Conservation (phyloP, 352 stramenopile genomes). For the Stramenopiles sp. region DNA sequence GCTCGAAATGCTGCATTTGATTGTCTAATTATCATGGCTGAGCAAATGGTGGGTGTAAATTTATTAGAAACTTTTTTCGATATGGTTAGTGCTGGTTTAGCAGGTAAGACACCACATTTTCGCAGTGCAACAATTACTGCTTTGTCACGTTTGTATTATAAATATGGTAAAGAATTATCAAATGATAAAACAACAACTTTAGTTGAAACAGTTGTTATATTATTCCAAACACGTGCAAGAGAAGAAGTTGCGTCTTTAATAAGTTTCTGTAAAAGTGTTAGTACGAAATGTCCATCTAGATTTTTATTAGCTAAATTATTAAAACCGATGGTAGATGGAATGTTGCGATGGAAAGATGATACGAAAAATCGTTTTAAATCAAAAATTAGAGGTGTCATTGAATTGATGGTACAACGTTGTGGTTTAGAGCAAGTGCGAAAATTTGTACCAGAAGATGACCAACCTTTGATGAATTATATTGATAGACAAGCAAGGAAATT, state of each 20-base stretch:
- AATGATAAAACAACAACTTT: neutral
- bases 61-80: neutral
- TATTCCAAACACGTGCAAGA: neutral
- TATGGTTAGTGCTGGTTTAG: neutral
- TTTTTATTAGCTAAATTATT: neutral
- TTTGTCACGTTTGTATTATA: neutral
- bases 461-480: neutral
- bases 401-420: neutral
- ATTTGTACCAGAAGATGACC: neutral
- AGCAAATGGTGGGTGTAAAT: neutral
- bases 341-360: neutral
- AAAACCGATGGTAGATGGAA: neutral
- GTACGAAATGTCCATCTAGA: neutral
- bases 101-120: neutral
- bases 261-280: neutral
- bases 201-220: neutral
- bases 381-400: neutral
- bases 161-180: neutral
- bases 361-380: neutral
- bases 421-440: neutral
- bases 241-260: neutral
- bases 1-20: neutral
- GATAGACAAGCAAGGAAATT: neutral
- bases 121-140: neutral
- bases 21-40: neutral